Conservation (phyloP, 805 yeast genomes). For the Lipomyces anomalus region DNA sequence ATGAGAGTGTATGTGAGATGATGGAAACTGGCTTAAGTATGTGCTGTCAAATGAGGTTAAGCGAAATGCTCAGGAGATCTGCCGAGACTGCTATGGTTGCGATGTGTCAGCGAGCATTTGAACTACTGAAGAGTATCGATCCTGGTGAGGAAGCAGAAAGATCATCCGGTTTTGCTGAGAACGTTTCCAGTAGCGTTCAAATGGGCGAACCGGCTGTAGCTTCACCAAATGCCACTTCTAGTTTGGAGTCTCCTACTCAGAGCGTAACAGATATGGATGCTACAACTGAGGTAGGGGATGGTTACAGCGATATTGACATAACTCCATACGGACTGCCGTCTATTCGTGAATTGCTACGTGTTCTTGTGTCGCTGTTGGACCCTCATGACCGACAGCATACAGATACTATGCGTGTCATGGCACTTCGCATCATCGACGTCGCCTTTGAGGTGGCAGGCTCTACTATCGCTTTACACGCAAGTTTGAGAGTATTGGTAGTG, state of each 20-base stretch:
- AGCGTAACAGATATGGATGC: constrained; percentile 15
- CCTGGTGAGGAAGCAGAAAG: constrained; percentile 38
- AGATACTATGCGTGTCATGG: constrained; percentile 79
- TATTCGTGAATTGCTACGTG: constrained; percentile 67
- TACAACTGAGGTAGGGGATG: constrained; percentile 8
- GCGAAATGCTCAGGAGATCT: constrained; percentile 80
- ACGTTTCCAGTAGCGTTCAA: constrained; percentile 43
- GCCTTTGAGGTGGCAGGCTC: constrained; percentile 79
- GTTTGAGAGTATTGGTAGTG: constrained; percentile 60
- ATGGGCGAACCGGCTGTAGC: constrained; percentile 46
- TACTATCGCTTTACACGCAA: constrained; percentile 53
- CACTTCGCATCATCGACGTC: constrained; percentile 65
- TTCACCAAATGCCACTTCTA: constrained; percentile 8
- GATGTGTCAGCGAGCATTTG: constrained; percentile 64
- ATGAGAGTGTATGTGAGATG: constrained; percentile 79
- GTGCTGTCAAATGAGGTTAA: constrained; percentile 86
- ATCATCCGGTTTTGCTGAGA: constrained; percentile 37
- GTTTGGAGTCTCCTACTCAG: constrained; percentile 12
- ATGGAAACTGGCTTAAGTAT: constrained; percentile 85
- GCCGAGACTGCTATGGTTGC: constrained; percentile 77
- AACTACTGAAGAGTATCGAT: constrained; percentile 51
- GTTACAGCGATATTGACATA: constrained; percentile 17
- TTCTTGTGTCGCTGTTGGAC: constrained; percentile 71
- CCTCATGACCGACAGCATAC: constrained; percentile 83
- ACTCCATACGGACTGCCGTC: constrained; percentile 64